A percentile compares a stretch with the other conserved stretches of the same genome.
Conservation (phyloP, 768 basidiomycete genomes). For the Boletus tylopilopsis region DNA sequence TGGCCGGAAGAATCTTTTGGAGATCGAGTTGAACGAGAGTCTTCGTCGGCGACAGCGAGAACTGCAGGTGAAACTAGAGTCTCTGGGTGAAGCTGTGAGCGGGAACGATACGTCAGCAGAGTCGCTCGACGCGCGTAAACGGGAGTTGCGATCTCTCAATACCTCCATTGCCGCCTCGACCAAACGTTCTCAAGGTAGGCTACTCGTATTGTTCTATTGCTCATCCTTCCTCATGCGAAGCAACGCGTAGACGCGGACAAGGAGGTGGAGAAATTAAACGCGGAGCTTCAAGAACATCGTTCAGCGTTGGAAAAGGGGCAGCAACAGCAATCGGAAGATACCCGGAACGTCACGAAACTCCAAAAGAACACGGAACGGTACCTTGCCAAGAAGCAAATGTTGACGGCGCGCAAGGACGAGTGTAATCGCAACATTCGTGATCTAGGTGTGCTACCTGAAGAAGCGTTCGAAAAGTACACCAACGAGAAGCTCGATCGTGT, state of each 20-base stretch:
- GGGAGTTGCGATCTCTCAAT: conserved; percentile 68
- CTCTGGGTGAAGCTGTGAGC: conserved; percentile 57
- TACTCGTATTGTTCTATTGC: neutral
- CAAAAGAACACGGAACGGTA: conserved; percentile 97
- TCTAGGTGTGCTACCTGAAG: conserved; percentile 93
- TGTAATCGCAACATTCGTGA: conserved; percentile 95
- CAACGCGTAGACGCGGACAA: conserved; percentile 58
- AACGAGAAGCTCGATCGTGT: conserved; percentile 86
- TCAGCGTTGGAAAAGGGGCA: conserved; percentile 69
- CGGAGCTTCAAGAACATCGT: conserved; percentile 65
- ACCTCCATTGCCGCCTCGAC: conserved; percentile 61
- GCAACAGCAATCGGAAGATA: conserved; percentile 81
- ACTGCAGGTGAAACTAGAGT: conserved; percentile 69
- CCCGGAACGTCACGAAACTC: conserved; percentile 79
- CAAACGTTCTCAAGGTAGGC: conserved; percentile 59
- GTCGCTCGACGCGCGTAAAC: conserved; percentile 61
- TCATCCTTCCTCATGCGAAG: neutral
- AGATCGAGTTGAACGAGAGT: conserved; percentile 92
- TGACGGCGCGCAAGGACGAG: conserved; percentile 82
- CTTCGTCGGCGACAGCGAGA: conserved; percentile 79
- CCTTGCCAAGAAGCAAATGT: conserved; percentile 86
- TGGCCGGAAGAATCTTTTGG: conserved; percentile 71
- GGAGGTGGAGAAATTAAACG: conserved; percentile 58
- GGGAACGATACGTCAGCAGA: conserved; percentile 57
- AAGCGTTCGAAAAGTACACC: conserved; percentile 94